These are phyloP conservation scores for Rhazya stricta DNA, from an alignment of 257 asterid species.

Conservation along the genomic window DNA sequence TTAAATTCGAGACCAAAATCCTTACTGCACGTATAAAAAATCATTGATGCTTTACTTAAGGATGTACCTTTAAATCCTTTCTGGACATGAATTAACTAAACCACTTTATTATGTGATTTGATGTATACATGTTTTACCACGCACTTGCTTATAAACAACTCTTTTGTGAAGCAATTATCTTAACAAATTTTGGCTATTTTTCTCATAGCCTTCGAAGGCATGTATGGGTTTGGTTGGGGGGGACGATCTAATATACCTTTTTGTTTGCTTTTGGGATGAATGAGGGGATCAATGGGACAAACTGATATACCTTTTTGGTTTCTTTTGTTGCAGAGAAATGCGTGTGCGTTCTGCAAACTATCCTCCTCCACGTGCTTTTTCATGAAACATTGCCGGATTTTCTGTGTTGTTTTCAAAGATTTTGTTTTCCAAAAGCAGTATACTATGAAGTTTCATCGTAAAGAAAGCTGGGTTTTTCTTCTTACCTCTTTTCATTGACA, in stretches of 20 bases:
- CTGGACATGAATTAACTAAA: neutral
- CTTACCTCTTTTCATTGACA: neutral
- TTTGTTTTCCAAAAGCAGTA: neutral
- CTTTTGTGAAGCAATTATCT: neutral
- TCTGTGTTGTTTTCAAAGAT: neutral
- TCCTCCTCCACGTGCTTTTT: constrained; percentile 20
- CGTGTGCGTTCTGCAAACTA: neutral
- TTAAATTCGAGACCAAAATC: too few species aligned
- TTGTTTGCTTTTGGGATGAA: too few species aligned
- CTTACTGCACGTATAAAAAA: too few species aligned
- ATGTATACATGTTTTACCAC: neutral
- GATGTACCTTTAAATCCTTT: too few species aligned
- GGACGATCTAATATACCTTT: too few species aligned
- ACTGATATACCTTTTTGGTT: too few species aligned
- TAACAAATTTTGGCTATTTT: neutral
- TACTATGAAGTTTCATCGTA: neutral
- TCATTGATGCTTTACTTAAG: too few species aligned
- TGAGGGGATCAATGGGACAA: too few species aligned
- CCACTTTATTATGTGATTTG: neutral
- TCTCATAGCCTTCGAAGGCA: neutral
- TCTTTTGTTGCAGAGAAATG: neutral
- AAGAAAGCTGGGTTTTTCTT: neutral
- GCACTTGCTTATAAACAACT: too few species aligned
- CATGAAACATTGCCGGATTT: constrained; percentile 17
- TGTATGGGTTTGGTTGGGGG: too few species aligned